Conservation (phyloP, 805 yeast species). For the Candida nitratophila region DNA sequence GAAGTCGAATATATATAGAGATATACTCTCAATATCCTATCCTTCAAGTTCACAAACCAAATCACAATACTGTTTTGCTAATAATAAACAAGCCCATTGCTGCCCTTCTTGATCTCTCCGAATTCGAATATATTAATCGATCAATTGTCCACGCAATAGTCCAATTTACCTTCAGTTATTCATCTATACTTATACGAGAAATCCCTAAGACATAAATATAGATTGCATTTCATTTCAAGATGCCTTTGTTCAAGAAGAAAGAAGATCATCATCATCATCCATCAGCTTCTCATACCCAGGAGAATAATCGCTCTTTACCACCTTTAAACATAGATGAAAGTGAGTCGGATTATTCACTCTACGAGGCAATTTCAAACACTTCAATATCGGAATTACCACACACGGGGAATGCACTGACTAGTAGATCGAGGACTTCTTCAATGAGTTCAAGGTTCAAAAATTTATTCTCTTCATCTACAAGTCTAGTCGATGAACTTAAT, state of each 20-base stretch:
- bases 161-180: no score
- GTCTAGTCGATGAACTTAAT: slow-evolving; percentile 5
- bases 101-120: no score
- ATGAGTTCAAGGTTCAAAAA: slow-evolving; percentile 24
- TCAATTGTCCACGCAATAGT: no score
- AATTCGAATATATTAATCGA: no score
- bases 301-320: background rate
- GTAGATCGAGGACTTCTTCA: slow-evolving; percentile 19
- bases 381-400: slow-evolving; percentile 12
- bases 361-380: slow-evolving; percentile 14
- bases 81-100: no score
- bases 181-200: no score
- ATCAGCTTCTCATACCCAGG: background rate
- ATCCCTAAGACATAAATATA: no score
- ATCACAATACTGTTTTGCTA: no score
- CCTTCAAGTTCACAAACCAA: no score
- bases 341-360: slow-evolving; percentile 20
- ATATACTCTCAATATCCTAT: no score
- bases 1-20: no score
- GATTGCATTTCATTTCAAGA: background rate
- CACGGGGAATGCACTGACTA: slow-evolving; percentile 1
- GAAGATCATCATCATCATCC: background rate
- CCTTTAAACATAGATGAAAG: slow-evolving; percentile 1
- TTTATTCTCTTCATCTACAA: slow-evolving; percentile 16
- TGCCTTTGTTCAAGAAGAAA: background rate